Evolutionary conservation across 2,329 filamentous ascomycete genomes (phyloP).

Genomic region (Colletotrichum cordylinicola): DNA sequence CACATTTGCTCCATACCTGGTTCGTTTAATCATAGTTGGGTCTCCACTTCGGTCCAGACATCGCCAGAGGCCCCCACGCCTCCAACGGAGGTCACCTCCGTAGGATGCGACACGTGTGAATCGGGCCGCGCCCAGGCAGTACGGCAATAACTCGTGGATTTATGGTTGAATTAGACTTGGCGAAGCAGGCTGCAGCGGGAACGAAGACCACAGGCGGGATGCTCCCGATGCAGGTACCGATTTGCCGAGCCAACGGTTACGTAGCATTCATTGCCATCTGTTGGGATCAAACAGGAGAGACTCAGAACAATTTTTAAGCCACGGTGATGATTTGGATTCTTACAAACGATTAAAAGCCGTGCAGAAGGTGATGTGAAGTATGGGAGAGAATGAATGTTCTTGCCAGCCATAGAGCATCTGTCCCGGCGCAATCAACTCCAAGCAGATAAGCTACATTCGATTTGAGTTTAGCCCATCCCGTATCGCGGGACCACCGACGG

Average conservation of each 20-base stretch:
- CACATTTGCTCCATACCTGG: background rate
- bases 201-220: background rate
- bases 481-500: background rate
- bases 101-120: background rate
- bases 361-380: rapidly evolving
- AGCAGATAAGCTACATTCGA: background rate
- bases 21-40: background rate
- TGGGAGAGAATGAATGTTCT: background rate
- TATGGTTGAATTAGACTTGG: background rate
- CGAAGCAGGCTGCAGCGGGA: background rate
- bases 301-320: rapidly evolving
- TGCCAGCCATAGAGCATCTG: background rate
- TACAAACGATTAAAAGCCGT: rapidly evolving
- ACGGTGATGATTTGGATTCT: rapidly evolving
- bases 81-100: background rate
- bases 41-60: background rate
- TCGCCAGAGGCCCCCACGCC: background rate
- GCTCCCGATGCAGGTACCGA: background rate
- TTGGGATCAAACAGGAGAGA: rapidly evolving
- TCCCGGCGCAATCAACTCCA: background rate
- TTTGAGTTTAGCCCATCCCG: background rate
- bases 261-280: background rate
- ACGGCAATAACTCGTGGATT: background rate
- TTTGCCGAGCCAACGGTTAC: background rate
- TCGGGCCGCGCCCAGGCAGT: background rate